Evolutionary conservation across 2,329 filamentous ascomycete genomes (phyloP).

Genomic region (Arthrobotrys sinensis): DNA sequence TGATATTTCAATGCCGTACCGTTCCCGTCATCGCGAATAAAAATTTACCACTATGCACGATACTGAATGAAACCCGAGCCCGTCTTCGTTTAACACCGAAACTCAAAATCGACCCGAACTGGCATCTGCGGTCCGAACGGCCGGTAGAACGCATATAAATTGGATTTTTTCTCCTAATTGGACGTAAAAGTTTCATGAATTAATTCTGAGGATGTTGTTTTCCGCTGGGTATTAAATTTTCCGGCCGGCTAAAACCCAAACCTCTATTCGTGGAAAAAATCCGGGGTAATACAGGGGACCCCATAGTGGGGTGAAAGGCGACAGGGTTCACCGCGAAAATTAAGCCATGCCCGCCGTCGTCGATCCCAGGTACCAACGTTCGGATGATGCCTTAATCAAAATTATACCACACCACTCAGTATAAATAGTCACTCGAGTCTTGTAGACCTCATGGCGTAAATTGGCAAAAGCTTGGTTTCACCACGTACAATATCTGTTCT

Average conservation of each 20-base stretch:
- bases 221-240: constrained; percentile 26
- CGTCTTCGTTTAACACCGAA: neutral
- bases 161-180: too few species aligned
- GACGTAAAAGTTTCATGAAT: neutral
- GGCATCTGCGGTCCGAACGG: neutral
- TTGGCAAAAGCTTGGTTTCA: constrained; percentile 47
- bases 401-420: neutral
- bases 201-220: neutral
- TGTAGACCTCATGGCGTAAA: constrained; percentile 2
- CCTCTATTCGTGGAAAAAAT: constrained; percentile 52
- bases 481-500: neutral
- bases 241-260: constrained; percentile 21
- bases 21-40: too few species aligned
- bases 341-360: constrained; percentile 14
- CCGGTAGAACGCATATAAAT: neutral
- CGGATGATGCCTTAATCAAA: constrained; percentile 2
- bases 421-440: neutral
- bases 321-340: constrained; percentile 29
- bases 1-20: too few species aligned
- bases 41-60: too few species aligned
- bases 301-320: neutral
- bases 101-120: neutral
- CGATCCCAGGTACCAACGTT: constrained; percentile 9
- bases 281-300: constrained; percentile 3
- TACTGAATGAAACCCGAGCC: too few species aligned